These are phyloP conservation scores for Acephala macrosclerotiorum DNA, from an alignment of 2,329 filamentous ascomycete genomes.

Conservation along the genomic window DNA sequence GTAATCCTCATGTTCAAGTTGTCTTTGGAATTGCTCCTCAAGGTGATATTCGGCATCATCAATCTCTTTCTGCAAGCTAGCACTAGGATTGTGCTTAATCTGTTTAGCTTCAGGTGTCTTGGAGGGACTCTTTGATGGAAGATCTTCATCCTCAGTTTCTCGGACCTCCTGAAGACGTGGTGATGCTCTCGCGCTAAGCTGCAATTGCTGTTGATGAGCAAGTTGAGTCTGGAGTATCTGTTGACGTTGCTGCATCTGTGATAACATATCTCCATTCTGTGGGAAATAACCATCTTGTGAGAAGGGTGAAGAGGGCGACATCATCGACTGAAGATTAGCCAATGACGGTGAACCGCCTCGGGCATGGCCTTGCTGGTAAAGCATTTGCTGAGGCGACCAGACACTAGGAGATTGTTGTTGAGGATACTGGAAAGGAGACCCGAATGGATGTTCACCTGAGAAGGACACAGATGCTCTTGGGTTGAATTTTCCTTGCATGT, in stretches of 20 bases:
- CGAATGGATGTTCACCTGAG: conserved; percentile 63
- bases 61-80: conserved; percentile 82
- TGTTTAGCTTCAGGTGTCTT: conserved; percentile 65
- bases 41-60: conserved; percentile 87
- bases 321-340: conserved; percentile 59
- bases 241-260: conserved; percentile 56
- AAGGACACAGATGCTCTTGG: conserved; percentile 77
- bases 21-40: conserved; percentile 79
- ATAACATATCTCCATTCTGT: conserved; percentile 46
- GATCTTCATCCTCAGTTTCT: conserved; percentile 73
- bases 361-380: conserved; percentile 58
- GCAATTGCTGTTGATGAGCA: conserved; percentile 52
- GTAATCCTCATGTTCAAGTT: conserved; percentile 81
- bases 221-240: conserved; percentile 59
- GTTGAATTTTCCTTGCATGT: conserved; percentile 66
- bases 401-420: conserved; percentile 66
- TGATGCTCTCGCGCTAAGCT: conserved; percentile 56
- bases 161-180: conserved; percentile 74
- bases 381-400: conserved; percentile 64
- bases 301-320: conserved; percentile 72
- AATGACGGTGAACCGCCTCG: conserved; percentile 71
- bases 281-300: conserved; percentile 49
- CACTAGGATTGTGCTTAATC: conserved; percentile 76
- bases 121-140: conserved; percentile 55
- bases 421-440: conserved; percentile 72